Evolutionary conservation across 2,329 filamentous ascomycete species (phyloP).

Genomic region (Neopestalotiopsis clavispora): DNA sequence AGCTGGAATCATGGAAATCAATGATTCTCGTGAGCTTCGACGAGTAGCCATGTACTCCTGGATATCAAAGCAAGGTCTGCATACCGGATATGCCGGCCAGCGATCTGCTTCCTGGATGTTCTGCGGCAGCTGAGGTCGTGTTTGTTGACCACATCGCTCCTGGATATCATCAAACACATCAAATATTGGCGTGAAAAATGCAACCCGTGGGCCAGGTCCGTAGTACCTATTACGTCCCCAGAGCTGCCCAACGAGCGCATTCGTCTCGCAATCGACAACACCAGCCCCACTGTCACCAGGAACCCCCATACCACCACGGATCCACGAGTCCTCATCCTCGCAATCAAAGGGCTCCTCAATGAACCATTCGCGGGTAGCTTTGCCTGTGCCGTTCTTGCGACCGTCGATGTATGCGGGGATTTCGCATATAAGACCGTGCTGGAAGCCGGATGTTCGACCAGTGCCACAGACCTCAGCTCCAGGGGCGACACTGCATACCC

Average conservation of each 20-base stretch:
- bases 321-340: constrained; percentile 49
- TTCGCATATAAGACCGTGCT: constrained; percentile 47
- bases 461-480: constrained; percentile 44
- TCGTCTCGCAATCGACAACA: constrained; percentile 45
- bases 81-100: constrained; percentile 45
- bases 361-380: constrained; percentile 51
- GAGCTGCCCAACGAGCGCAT: constrained; percentile 46
- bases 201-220: constrained; percentile 44
- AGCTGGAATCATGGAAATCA: constrained; percentile 47
- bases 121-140: constrained; percentile 45
- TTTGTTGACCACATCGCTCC: constrained; percentile 45
- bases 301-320: constrained; percentile 50
- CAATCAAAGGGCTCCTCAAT: constrained; percentile 43
- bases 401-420: constrained; percentile 47
- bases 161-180: constrained; percentile 53
- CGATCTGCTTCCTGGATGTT: constrained; percentile 45
- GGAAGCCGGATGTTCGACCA: constrained; percentile 48
- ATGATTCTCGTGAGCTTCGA: constrained; percentile 45
- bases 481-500: constrained; percentile 37
- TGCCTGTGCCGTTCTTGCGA: constrained; percentile 42
- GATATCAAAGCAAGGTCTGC: constrained; percentile 46
- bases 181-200: constrained; percentile 49
- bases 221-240: constrained; percentile 51
- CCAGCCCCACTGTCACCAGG: constrained; percentile 50
- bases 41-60: constrained; percentile 46